Evolutionary conservation across 257 asterid species (phyloP), one percentile per base, ranked within the genome.

Genomic region (Catharanthus roseus): DNA sequence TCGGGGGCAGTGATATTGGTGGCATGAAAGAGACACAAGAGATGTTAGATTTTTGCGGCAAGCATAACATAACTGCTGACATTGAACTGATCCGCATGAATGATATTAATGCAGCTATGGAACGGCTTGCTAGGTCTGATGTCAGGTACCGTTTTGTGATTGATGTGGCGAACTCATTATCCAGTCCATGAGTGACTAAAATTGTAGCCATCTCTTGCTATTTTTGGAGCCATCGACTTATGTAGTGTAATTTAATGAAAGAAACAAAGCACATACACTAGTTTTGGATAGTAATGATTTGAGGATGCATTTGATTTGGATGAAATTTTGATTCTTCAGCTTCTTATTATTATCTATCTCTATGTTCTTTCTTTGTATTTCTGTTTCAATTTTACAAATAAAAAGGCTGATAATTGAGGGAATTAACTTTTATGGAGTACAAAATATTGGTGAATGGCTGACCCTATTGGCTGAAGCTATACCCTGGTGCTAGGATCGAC

Each of bases 11-110:
- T 62, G 87, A 73, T 55, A 74, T 82, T 0, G 93, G 96, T 31
- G 89, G 96, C 62, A 74, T 83, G 72, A 86, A 88, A 74, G 90
- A 86, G 84, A 85, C 87, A 0, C 95, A 86, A 42, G 95, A 88
- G 77, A 86, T 89, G 96, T 70, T 89, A 13, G 87, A 86, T 55
- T 89, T 86, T 50, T 85, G 90, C 23, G 89, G 81, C 60, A 72
- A 85, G 77, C 89, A 89, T 67, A 83, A 82, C 72, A 85, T 86
- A 64, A 68, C 80, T 33, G 76, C 89, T 39, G 92, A 86, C 29
- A 71, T 89, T 49, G 92, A 89, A 77, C 74, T 86, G 57, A 77
- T 89, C 26, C 64, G 74, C 1, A 53, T 84, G 77, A 86, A 89
- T 4, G 39, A 71, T 42, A 61, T 86, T 42, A 86, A 86, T 78